Evolutionary conservation across 78 protist genomes (phyloP).

Genomic region (Emiliania huxleyi): DNA sequence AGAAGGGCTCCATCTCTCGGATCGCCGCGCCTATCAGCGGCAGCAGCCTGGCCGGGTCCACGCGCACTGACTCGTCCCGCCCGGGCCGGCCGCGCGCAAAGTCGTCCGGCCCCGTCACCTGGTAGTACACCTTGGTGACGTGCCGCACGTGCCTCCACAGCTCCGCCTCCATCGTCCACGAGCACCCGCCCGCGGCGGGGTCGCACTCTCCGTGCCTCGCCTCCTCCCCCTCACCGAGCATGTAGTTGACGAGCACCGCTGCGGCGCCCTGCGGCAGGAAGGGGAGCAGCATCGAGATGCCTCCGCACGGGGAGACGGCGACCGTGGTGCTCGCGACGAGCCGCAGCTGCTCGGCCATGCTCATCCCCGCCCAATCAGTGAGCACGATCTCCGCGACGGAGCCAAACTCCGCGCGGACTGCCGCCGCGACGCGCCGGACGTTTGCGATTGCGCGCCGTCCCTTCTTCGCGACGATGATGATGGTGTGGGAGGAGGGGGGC

Average conservation of each 20-base stretch:
- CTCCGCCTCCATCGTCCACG: constrained; percentile 26
- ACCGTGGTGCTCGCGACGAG: background rate
- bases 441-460: background rate
- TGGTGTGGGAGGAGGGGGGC: background rate
- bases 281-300: constrained; percentile 13
- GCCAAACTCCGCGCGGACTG: background rate
- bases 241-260: background rate
- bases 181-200: background rate
- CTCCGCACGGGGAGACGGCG: constrained; percentile 4
- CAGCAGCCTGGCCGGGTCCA: background rate
- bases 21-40: background rate
- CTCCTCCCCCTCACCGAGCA: background rate
- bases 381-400: background rate
- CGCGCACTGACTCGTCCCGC: background rate
- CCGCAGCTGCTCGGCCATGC: background rate
- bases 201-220: constrained; percentile 8
- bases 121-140: background rate
- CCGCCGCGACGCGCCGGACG: background rate
- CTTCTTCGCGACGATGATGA: background rate
- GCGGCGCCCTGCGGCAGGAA: background rate
- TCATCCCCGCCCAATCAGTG: background rate
- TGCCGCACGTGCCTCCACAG: constrained; percentile 19
- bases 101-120: background rate
- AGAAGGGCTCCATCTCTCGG: background rate
- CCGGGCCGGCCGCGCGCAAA: background rate